These are phyloP conservation scores for Xerocomellus dryophilus DNA, from an alignment of 768 basidiomycete species.

Conservation along the genomic window DNA sequence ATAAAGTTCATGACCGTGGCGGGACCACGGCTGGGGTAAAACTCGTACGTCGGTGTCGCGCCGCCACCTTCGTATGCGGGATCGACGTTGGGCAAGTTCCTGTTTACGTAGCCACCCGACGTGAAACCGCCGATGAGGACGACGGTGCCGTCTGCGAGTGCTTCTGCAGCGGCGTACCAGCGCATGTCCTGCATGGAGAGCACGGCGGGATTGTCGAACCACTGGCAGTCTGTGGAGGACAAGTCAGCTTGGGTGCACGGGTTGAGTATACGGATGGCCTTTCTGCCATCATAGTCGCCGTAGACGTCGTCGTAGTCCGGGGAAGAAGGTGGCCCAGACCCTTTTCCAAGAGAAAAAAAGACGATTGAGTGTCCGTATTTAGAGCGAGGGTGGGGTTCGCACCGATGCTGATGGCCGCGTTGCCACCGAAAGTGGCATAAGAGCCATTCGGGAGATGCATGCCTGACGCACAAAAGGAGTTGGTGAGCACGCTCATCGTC, in stretches of 20 bases:
- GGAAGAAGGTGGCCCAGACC: slow-evolving; percentile 32
- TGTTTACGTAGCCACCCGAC: slow-evolving; percentile 73
- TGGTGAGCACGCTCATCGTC: slow-evolving; percentile 47
- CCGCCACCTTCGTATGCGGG: slow-evolving; percentile 58
- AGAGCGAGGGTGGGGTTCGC: background rate
- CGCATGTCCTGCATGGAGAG: slow-evolving; percentile 63
- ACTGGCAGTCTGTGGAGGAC: slow-evolving; percentile 49
- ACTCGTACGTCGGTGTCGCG: slow-evolving; percentile 78
- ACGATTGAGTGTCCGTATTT: slow-evolving; percentile 33
- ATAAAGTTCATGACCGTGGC: slow-evolving; percentile 61
- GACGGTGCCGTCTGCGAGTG: slow-evolving; percentile 71
- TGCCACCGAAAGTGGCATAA: slow-evolving; percentile 71
- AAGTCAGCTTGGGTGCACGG: slow-evolving; percentile 57
- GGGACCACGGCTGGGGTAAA: slow-evolving; percentile 61
- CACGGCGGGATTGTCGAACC: slow-evolving; percentile 64
- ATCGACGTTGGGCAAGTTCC: slow-evolving; percentile 63
- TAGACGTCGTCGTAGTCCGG: slow-evolving; percentile 56
- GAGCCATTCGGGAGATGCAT: slow-evolving; percentile 79
- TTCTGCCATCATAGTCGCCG: slow-evolving; percentile 77
- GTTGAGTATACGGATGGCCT: slow-evolving; percentile 74
- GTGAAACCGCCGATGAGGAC: slow-evolving; percentile 77
- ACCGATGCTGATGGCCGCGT: slow-evolving; percentile 59
- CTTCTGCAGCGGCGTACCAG: slow-evolving; percentile 74
- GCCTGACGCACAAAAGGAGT: slow-evolving; percentile 77
- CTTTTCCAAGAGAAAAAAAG: too few relatives aligned